Evolutionary conservation across 208 protist genomes (phyloP), one percentile per base, ranked within the genome.

Genomic region (Acanthamoeba royreba): DNA sequence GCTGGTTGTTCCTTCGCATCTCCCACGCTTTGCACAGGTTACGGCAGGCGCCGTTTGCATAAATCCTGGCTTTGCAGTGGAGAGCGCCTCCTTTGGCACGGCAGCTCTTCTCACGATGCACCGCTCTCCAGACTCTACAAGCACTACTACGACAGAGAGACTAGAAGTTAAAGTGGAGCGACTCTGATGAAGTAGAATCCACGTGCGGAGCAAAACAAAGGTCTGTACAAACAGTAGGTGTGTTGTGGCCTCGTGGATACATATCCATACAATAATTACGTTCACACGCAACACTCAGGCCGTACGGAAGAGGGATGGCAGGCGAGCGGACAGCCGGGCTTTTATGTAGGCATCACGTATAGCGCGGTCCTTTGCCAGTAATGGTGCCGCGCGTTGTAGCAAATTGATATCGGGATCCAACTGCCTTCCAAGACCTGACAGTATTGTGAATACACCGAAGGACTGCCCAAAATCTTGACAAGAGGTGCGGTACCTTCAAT

Each of bases 321-420:
- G 58, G 13, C 58, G 58, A 3, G 58, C 58, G 1, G 58, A n/a
- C 15, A 83, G 72, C 9, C 72, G 72, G 2, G 38, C 43, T 25
- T 52, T 45, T 4, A 83, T 83, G 72, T 83, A 83, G 38, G 72
- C 72, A 49, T 83, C 72, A 7, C 72, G 72, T 19, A 83, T 52
- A 25, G 38, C 72, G 8, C 43, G 38, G 43, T 83, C 43, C 15
- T 52, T 45, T 2, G 49, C 72, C 38, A 95, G 53, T 19, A 95
- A 87, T 15, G 94, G 94, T 17, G 92, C 63, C 1, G 94, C 53
- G 43, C 93, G 72, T 58, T 93, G 69, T 31, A 96, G 42, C 0
- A 96, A 31, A 42, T 58, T 66, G 46, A 96, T 22, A 49, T 93
- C 92, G 58, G 94, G 94, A 72, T 96, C 92, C 25, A 96, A 52